Evolutionary conservation across 2,329 filamentous ascomycete genomes (phyloP), one percentile per base, ranked within the genome.

Genomic region (Aspergillus tamarii): DNA sequence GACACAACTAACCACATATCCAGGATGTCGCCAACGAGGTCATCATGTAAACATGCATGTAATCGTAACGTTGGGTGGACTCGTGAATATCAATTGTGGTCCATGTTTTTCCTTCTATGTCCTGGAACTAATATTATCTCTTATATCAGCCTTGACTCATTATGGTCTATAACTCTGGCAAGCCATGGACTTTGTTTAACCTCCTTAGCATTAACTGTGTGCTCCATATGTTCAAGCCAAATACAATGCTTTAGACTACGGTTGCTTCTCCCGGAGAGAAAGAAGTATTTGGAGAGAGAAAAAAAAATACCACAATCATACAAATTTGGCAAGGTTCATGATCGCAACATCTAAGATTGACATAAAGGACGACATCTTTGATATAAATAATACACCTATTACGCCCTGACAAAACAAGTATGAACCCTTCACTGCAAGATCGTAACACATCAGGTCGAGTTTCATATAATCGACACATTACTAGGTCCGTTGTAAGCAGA

Each of bases 21-120:
- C 54, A 80, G 77, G 77, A 80, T 57, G 77, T 80, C 58, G 72
- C 77, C 60, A 81, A 81, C 73, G 86, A 88, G 74, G 92, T 97
- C 74, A 97, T 97, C 78, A 97, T 97, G 94, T 97, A 87, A 85
- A 74, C 34, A 53, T 58, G 57, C 52, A n/a, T 60, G 61, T 63
- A 53, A 54, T 62, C 36, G 57, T 66, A 67, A 9, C 34, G 12
- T 55, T 39, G 21, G 32, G 32, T 55, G 54, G 36, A 14, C 30
- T 41, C 12, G 10, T 60, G 50, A 39, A 55, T 46, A 43, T 46
- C 16, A 14, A 32, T 30, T 26, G 14, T 54, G 41, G n/a, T 52
- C 26, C 34, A 19, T 53, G 28, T 3, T 28, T 41, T 53, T 8
- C 39, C 34, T 36, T 26, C 30, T 39, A 41, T 55, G 39, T 55